Evolutionary conservation across 2,329 filamentous ascomycete genomes (phyloP), one percentile per base, ranked within the genome.

Genomic region (Calonectria pseudoreteaudii): DNA sequence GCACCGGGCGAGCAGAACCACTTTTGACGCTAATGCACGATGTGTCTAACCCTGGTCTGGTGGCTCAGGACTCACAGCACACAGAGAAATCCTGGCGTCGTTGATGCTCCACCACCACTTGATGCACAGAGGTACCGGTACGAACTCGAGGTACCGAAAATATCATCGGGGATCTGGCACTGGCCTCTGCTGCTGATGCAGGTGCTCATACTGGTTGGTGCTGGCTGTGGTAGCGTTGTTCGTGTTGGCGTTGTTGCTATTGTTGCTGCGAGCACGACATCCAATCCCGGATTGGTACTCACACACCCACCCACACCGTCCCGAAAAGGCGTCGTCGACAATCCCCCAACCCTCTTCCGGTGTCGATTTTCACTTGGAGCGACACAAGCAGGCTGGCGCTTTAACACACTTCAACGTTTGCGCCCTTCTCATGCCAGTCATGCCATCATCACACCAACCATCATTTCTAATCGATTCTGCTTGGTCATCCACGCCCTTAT

Each of bases 31-130:
- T 80, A 80, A 80, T 80, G 79, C 79, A 80, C 78, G 77, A 80
- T 80, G 78, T 80, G 79, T 80, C 78, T 76, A 79, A 80, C 72
- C 79, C 79, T 60, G 66, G 79, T 79, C 75, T 28, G 41, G 72
- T 74, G 73, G 70, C 50, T 75, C 60, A 53, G 65, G 36, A 66
- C 65, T 68, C 65, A 47, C 50, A 68, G 70, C 64, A 53, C 53
- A 23, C 71, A 58, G 34, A 23, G 62, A 70, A 72, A 53, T 56
- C 75, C 67, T 50, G 60, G 67, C 70, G 53, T 18, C 67, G 30
- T 30, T 18, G 28, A 26, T 56, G 26, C 65, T 44, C 65, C 65
- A 68, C 65, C 34, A 38, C 34, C 14, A 38, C 58, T 30, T 28
- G 49, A 62, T 60, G 56, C 36, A 34, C 38, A 41, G 34, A 68